phyloP scores from a whole-genome alignment of 2,329 filamentous ascomycete species.

The Endoconidiophora polonica region DNA sequence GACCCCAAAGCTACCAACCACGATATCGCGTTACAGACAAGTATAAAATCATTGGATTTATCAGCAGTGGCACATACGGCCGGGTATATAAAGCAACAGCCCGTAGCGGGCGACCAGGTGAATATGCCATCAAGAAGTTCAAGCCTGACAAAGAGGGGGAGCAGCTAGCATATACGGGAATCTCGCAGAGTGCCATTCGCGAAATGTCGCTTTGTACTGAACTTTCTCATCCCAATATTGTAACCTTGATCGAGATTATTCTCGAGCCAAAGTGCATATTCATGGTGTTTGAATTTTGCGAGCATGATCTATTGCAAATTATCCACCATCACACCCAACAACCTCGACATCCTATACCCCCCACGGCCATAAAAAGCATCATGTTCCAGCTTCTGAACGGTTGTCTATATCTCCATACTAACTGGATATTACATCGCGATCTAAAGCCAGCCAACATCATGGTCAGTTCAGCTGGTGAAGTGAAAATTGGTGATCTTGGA shows the following conservation, averaged over 20 bases:
- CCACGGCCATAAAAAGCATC: slow-evolving; percentile 78
- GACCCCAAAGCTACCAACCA: slow-evolving; percentile 35
- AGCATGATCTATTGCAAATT: slow-evolving; percentile 93
- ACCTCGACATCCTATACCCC: slow-evolving; percentile 72
- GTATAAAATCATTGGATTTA: slow-evolving; percentile 95
- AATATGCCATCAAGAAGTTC: slow-evolving; percentile 99
- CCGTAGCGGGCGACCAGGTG: slow-evolving; percentile 48
- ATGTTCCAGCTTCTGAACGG: slow-evolving; percentile 93
- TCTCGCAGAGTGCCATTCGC: slow-evolving; percentile 89
- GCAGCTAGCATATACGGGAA: slow-evolving; percentile 83
- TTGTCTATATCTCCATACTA: slow-evolving; percentile 82
- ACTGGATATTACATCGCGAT: slow-evolving; percentile 95
- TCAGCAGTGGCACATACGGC: slow-evolving; percentile 94
- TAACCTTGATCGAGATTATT: slow-evolving; percentile 85
- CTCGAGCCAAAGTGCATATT: slow-evolving; percentile 98
- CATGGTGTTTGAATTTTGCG: slow-evolving; percentile 98
- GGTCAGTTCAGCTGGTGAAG: slow-evolving; percentile 76
- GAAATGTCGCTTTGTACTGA: slow-evolving; percentile 97
- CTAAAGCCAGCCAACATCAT: slow-evolving; percentile 98
- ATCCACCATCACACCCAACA: slow-evolving; percentile 95
- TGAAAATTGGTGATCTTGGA: slow-evolving; percentile 89
- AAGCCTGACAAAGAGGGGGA: slow-evolving; percentile 98
- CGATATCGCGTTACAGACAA: slow-evolving; percentile 83
- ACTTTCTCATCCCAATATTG: slow-evolving; percentile 73
- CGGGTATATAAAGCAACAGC: slow-evolving; percentile 90